phyloP scores from a whole-genome alignment of 495 filamentous ascomycete genomes.

The Recurvomyces mirabilis region DNA sequence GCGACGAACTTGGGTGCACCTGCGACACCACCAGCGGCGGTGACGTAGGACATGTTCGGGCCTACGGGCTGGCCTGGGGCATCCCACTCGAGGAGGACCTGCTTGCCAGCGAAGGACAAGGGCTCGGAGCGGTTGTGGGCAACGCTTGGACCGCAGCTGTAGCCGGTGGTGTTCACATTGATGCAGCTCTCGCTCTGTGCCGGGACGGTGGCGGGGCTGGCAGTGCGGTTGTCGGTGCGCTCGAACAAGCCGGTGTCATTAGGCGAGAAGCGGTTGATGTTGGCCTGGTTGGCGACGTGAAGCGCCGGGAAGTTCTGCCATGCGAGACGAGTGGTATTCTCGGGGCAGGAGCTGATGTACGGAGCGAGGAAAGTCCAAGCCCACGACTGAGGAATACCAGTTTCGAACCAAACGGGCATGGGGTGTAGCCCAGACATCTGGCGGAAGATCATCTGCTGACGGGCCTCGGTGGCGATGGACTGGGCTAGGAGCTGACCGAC shows the following conservation, averaged over 20 bases:
- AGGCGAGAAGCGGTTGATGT: slow-evolving; percentile 48
- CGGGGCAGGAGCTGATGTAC: slow-evolving; percentile 70
- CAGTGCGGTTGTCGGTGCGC: slow-evolving; percentile 38
- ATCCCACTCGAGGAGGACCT: slow-evolving; percentile 65
- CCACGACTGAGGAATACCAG: slow-evolving; percentile 75
- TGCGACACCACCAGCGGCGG: slow-evolving; percentile 40
- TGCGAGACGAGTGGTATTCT: slow-evolving; percentile 58
- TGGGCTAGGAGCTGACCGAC: slow-evolving; percentile 62
- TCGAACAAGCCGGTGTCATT: slow-evolving; percentile 44
- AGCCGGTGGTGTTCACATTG: slow-evolving; percentile 39
- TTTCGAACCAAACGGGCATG: slow-evolving; percentile 77
- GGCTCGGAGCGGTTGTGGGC: slow-evolving; percentile 54
- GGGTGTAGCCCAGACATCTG: slow-evolving; percentile 77
- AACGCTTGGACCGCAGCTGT: slow-evolving; percentile 51
- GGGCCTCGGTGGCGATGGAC: slow-evolving; percentile 71
- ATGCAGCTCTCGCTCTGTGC: slow-evolving; percentile 38
- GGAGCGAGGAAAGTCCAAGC: slow-evolving; percentile 77
- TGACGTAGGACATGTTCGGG: slow-evolving; percentile 73
- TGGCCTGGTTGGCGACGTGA: slow-evolving; percentile 65
- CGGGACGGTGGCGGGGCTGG: slow-evolving; percentile 38
- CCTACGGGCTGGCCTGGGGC: slow-evolving; percentile 56
- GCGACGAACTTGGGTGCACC: slow-evolving; percentile 53
- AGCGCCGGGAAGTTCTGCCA: slow-evolving; percentile 87
- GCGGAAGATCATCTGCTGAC: slow-evolving; percentile 82
- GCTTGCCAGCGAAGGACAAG: slow-evolving; percentile 64